These are phyloP conservation scores for Colletotrichum limetticola DNA, from an alignment of 2,329 filamentous ascomycete genomes.

Conservation along the genomic window DNA sequence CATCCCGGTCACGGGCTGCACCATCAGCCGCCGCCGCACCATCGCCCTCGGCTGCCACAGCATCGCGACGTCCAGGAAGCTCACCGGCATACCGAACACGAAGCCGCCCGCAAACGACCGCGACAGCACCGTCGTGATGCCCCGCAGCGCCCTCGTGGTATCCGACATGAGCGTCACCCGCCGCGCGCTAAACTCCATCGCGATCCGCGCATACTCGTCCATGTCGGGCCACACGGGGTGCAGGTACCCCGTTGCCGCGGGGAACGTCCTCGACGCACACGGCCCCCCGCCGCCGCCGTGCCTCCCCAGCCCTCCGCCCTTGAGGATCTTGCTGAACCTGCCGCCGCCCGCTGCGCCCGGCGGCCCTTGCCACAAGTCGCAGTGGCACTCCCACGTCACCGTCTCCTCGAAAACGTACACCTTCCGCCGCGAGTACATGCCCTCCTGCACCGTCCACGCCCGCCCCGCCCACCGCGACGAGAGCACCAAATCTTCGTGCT, in stretches of 20 bases:
- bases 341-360: constrained; percentile 13
- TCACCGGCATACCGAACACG: constrained; percentile 57
- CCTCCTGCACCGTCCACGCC: constrained; percentile 57
- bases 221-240: constrained; percentile 57
- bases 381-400: constrained; percentile 59
- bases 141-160: constrained; percentile 53
- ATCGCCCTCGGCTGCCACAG: constrained; percentile 57
- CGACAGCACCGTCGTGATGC: constrained; percentile 55
- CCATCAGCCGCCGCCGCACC: constrained; percentile 50
- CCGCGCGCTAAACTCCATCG: constrained; percentile 54
- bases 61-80: constrained; percentile 57
- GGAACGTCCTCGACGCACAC: constrained; percentile 46
- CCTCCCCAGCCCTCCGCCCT: constrained; percentile 22
- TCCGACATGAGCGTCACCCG: constrained; percentile 53
- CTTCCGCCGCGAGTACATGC: constrained; percentile 53
- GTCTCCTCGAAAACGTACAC: constrained; percentile 56
- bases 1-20: constrained; percentile 41
- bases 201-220: constrained; percentile 56
- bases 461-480: constrained; percentile 52
- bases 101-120: constrained; percentile 54
- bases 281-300: background rate
- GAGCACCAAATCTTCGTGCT: constrained; percentile 51
- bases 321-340: constrained; percentile 39
- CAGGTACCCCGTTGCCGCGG: constrained; percentile 49
- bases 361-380: constrained; percentile 51